Percentiles rank a stretch among this genome's conserved stretches.
These are phyloP conservation scores for Nothopassalora personata DNA, from an alignment of 2,329 filamentous ascomycete species.

Conservation along the genomic window DNA sequence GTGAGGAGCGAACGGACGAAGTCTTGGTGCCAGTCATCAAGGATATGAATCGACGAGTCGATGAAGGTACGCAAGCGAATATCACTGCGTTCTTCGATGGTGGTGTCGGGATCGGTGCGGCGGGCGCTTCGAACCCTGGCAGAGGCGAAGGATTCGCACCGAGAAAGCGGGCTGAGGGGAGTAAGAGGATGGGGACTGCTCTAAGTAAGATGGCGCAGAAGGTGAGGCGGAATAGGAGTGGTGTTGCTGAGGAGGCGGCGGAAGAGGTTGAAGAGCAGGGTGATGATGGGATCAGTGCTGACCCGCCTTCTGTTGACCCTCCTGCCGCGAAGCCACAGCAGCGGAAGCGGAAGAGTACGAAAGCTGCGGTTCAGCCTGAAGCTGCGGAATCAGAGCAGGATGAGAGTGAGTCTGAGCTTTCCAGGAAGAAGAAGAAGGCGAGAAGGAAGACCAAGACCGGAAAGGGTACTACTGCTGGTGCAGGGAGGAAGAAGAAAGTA, in stretches of 20 bases:
- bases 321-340: constrained; percentile 1
- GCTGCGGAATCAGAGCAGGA: background rate
- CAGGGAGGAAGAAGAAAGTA: background rate
- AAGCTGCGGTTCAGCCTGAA: background rate
- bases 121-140: constrained; percentile 12
- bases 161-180: constrained; percentile 58
- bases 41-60: constrained; percentile 85
- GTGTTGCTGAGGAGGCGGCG: background rate
- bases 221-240: constrained; percentile 35
- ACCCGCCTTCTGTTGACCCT: background rate
- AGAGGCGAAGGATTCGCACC: constrained; percentile 63
- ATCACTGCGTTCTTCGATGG: constrained; percentile 91
- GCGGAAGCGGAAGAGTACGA: constrained; percentile 16
- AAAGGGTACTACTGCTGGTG: background rate
- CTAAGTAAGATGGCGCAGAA: constrained; percentile 61
- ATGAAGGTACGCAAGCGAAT: constrained; percentile 90
- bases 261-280: background rate
- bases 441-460: constrained; percentile 1
- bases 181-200: constrained; percentile 69
- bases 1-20: constrained; percentile 85
- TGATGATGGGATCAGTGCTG: background rate
- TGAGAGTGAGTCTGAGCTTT: constrained; percentile 3
- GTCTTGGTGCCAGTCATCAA: constrained; percentile 90
- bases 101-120: constrained; percentile 59
- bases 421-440: constrained; percentile 2